A percentile compares a stretch with the other conserved stretches of the same genome.
These are phyloP conservation scores for Penicillium thymicola DNA, from an alignment of 2,329 filamentous ascomycete species.

Conservation along the genomic window DNA sequence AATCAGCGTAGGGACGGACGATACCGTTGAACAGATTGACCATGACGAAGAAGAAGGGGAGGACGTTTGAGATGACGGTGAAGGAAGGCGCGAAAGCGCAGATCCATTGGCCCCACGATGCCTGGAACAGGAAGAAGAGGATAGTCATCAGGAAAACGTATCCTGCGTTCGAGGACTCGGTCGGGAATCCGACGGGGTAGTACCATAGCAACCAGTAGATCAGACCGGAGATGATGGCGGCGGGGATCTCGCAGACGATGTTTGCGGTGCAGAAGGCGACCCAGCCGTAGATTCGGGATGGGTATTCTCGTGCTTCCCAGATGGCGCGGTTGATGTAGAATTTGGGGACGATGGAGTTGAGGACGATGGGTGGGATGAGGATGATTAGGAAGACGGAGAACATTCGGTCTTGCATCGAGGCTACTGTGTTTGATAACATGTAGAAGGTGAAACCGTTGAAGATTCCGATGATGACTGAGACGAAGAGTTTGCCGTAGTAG, in stretches of 20 bases:
- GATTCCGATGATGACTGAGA: constrained; percentile 66
- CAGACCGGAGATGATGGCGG: constrained; percentile 60
- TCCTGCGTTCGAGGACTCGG: constrained; percentile 62
- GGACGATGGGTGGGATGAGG: constrained; percentile 65
- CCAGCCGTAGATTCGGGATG: constrained; percentile 74
- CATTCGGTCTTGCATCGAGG: constrained; percentile 73
- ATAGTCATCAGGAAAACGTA: constrained; percentile 77
- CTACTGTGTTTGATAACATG: constrained; percentile 61
- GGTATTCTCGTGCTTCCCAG: constrained; percentile 71
- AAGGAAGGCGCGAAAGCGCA: constrained; percentile 76
- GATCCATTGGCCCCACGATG: constrained; percentile 79
- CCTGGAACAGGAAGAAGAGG: constrained; percentile 73
- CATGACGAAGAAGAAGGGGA: constrained; percentile 80
- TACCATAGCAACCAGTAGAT: constrained; percentile 77
- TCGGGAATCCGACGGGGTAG: constrained; percentile 68
- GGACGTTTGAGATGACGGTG: constrained; percentile 70
- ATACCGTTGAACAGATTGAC: constrained; percentile 75
- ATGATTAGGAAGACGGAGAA: constrained; percentile 68
- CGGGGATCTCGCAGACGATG: constrained; percentile 69
- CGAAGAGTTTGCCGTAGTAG: constrained; percentile 72
- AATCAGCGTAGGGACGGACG: constrained; percentile 61
- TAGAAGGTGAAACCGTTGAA: constrained; percentile 81
- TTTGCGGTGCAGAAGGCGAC: constrained; percentile 72
- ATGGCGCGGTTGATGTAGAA: constrained; percentile 71
- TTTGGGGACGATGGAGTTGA: constrained; percentile 73